Conservation (phyloP, 2,329 filamentous ascomycete species). For the Eutypella sp. region DNA sequence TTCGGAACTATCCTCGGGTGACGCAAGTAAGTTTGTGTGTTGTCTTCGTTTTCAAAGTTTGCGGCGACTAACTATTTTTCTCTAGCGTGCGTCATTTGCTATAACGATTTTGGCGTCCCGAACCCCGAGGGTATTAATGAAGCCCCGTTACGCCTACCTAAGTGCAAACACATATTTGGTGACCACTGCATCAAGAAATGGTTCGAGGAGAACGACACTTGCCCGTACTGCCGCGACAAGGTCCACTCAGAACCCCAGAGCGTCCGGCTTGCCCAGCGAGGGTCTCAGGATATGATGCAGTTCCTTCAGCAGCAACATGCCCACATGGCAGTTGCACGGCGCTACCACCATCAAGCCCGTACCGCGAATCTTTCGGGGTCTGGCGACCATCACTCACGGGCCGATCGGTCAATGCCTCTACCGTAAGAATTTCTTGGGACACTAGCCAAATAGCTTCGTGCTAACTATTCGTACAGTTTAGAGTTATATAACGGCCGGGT, state of each 20-base stretch:
- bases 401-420: background rate
- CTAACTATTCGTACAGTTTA: too few relatives aligned
- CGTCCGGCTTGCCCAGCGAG: conserved; percentile 3
- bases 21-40: conserved; percentile 38
- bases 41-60: conserved; percentile 6
- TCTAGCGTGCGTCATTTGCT: conserved; percentile 58
- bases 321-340: conserved; percentile 1
- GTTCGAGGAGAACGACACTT: conserved; percentile 58
- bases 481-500: too few relatives aligned
- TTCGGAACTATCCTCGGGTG: conserved; percentile 38
- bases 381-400: background rate
- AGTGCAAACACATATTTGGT: conserved; percentile 61
- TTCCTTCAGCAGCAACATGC: conserved; percentile 23
- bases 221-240: conserved; percentile 60
- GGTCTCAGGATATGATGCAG: conserved; percentile 17
- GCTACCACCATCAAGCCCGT: conserved; percentile 2
- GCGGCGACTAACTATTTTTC: conserved; percentile 7
- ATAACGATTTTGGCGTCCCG: conserved; percentile 54
- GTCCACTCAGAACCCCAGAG: conserved; percentile 44
- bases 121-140: conserved; percentile 56
- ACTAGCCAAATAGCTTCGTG: background rate
- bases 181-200: conserved; percentile 61
- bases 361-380: background rate
- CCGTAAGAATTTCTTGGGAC: background rate
- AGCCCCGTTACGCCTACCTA: conserved; percentile 51